phyloP scores from a whole-genome alignment of 2,329 filamentous ascomycete species.

The Fusarium austroafricanum region DNA sequence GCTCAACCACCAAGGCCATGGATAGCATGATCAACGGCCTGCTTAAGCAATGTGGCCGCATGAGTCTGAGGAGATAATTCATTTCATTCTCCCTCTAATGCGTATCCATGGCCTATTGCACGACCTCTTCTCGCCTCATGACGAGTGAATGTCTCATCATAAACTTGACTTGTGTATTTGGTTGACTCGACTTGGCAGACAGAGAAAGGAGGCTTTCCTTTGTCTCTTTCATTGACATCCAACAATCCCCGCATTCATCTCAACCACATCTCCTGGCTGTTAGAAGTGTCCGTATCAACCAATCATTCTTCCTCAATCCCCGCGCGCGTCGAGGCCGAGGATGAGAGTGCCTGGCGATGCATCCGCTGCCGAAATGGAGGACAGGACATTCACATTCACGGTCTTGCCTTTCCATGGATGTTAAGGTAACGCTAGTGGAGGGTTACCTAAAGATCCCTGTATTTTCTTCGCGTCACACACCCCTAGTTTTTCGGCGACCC shows the following conservation, averaged over 20 bases:
- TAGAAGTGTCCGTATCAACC: neutral
- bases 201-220: slow-evolving; percentile 4
- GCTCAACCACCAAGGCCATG: slow-evolving; percentile 4
- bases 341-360: slow-evolving; percentile 23
- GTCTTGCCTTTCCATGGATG: neutral
- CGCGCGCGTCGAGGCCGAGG: slow-evolving; percentile 31
- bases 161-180: slow-evolving; percentile 4
- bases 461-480: slow-evolving; percentile 13
- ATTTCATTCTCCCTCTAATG: neutral
- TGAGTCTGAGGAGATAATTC: slow-evolving; percentile 7
- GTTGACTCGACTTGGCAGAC: neutral
- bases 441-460: slow-evolving; percentile 15
- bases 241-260: slow-evolving; percentile 11
- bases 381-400: slow-evolving; percentile 10
- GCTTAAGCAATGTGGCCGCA: slow-evolving; percentile 20
- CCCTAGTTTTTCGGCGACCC: slow-evolving; percentile 16
- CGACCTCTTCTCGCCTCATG: slow-evolving; percentile 24
- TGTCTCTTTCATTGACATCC: neutral
- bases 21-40: slow-evolving; percentile 27
- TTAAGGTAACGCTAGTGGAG: neutral
- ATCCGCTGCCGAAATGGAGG: slow-evolving; percentile 4
- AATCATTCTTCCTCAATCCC: slow-evolving; percentile 5
- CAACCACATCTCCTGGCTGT: slow-evolving; percentile 4
- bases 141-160: slow-evolving; percentile 20
- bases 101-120: slow-evolving; percentile 2